Base-by-base conservation (phyloP, 2,329 filamentous ascomycete species). In the Arthrinium phaeospermum region DNA sequence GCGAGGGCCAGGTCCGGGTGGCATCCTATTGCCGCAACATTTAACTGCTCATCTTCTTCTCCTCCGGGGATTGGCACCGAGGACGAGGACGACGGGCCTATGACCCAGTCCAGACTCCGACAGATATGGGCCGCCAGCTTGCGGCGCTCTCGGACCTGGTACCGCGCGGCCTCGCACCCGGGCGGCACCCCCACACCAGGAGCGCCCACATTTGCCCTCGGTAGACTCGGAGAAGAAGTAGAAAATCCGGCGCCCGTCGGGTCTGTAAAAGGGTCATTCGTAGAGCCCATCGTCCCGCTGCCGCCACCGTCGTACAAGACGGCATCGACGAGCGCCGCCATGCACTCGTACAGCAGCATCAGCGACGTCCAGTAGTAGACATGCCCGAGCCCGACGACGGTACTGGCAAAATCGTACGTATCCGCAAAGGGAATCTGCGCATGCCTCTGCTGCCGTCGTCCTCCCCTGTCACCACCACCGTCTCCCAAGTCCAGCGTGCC, bases 361-460 rank as follows among this genome's bases (percentile, higher is more conserved):
- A 87, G 84, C 0, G 84, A 78, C 73, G 86, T 83, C 88, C 88
- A 90, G 78, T 88, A 89, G 76, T 87, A 86, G 16, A 88, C 78
- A 74, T 89, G 85, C 67, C 83, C 82, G 45, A 88, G 74, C 0
- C 87, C 85, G 0, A 85, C 82, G 16, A 81, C 75, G 24, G 82
- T 77, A 75, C 86, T 83, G 41, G 80, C 81, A 77, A 90, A 89
- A 14, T 79, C 80, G 73, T 86, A 85, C 1, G 81, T 78, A 57
- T 84, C 83, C 16, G 81, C 77, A 74, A 89, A 89, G 0, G 87
- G 86, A 27, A 85, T 78, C 67, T 82, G 72, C 3, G 72, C 77
- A 75, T 67, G 47, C 77, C 78, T 34, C 78, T 75, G 19, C 78
- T 71, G 67, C 13, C 34, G 5, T 14, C 6, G 7, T 45, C 19